Base-by-base conservation (phyloP, 768 basidiomycete genomes). In the Lentinula aciculospora region DNA sequence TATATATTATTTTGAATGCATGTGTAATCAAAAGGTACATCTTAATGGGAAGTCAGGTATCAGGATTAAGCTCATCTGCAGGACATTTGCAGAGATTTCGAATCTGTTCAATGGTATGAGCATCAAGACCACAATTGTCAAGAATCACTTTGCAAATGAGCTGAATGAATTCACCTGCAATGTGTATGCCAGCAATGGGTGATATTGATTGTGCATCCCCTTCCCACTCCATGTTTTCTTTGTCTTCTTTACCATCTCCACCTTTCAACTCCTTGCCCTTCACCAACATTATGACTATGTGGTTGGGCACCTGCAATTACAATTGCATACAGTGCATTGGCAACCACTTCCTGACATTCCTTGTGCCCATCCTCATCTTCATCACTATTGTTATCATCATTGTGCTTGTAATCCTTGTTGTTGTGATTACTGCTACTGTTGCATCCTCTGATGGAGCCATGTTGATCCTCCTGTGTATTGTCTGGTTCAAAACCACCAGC, bases 1-100 rank as follows among this genome's bases (percentile, higher is more conserved):
- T 66, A 25, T 58, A 58, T 15, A 25, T 47, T 25, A 34, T 32
- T 17, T 50, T 31, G 3, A 47, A 49, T 8, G 55, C 40, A 39
- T 44, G 25, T 21, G 55, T 56, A 8, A n/a, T 39, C 4, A 19
- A 49, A 50, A 58, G 48, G 32, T 36, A 51, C 23, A 58, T 23
- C n/a, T 51, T 17, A 13, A 58, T 28, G 21, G 42, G 50, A 7
- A 58, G 46, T 1, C 13, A 10, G 15, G 40, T 29, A 39, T 36
- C 21, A 40, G 46, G 21, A 23, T 49, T 32, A 40, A 29, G 31
- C 13, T 53, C n/a, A 17, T 58, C 34, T n/a, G 49, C 17, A 23
- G 47, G 13, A 13, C 6, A 15, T 19, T 58, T n/a, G 13, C 25
- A 28, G 19, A 46, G 57, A 27, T 13, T 36, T n/a, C 17, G 32